Evolutionary conservation across 352 stramenopile species (phyloP), one percentile per base, ranked within the genome.

Genomic region (Pythium guiyangense): DNA sequence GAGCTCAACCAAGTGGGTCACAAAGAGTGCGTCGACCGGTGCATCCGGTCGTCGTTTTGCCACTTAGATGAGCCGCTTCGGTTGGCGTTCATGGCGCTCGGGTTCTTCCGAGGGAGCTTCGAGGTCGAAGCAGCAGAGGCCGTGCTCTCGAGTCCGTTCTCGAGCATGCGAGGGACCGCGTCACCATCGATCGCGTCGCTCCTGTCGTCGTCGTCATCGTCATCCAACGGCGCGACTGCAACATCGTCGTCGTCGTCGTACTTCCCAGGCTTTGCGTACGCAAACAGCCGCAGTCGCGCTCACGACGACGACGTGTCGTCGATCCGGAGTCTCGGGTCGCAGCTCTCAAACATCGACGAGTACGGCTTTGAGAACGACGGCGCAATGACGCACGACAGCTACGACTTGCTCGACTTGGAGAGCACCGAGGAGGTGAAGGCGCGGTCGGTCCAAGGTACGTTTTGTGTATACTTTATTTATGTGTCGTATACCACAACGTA

Each of bases 1-100:
- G 79, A 85, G 17, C 68, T 93, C 3, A 88, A 88, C 37, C 79
- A 90, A 67, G 79, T 81, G 15, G 80, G 80, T 0, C 71, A 91
- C 55, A 87, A 88, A 50, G 83, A 93, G 46, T 90, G 80, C 49
- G 68, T 91, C 12, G 83, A 93, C 46, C 74, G 79, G 8, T 93
- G 78, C 46, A 93, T 93, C 45, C 80, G 83, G 6, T 91, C 83
- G 17, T 93, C 83, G 1, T 91, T 93, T 63, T 86, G 73, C 31
- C 83, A 91, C 46, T 63, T 93, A 27, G 77, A 90, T 2, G 73
- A 86, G 34, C 67, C 79, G 9, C 64, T 91, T 22, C 77, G 73
- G 17, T 64, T 90, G 20, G 83, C 80, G 2, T 93, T 93, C 48
- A 91, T 93, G 80, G 80, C 77, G 18, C 74, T 93, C 31, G 84